Base-by-base conservation (phyloP, 2,329 filamentous ascomycete species). In the Colletotrichum limetticola region DNA sequence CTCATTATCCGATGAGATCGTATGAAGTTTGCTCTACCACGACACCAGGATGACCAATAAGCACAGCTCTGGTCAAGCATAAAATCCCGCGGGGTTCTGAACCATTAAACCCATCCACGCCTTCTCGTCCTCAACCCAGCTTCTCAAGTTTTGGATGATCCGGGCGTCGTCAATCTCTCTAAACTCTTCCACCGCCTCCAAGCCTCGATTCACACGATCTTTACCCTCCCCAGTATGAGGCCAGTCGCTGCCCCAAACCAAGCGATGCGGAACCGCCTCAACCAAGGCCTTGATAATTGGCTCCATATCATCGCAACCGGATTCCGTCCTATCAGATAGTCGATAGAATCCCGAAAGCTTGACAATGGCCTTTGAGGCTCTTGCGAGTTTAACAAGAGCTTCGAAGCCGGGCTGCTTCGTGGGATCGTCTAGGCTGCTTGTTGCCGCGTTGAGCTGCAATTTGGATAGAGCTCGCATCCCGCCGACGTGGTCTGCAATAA, bases 231-330 rank as follows among this genome's bases (percentile, higher is more conserved):
- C 68, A 9, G 67, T 74, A 19, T 75, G 71, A 11, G 60, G 67
- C 60, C 64, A 72, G 32, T 74, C 71, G 30, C 74, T 74, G 3
- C 56, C 64, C 56, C 58, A 72, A 30, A 74, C 26, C 12, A 74
- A 26, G 9, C 52, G 59, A 56, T 64, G 63, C 2, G 56, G 64
- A 9, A 63, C 56, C 7, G 61, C 22, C 14, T 68, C 53, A 1
- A 56, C 64, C n/a, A 75, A 9, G 2, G 35, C 37, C 3, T 26
- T 35, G 22, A 69, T 55, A 6, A 69, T 26, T 1, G 67, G 62
- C 62, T 59, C 71, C 52, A 74, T 19, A 24, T 71, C 61, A 1
- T 42, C 24, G n/a, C 66, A 71, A 3, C 67, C 67, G 5, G 26
- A 28, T 1, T 24, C 14, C 2, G 30, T 19, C 16, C 8, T 1